Percentiles rank a stretch among this genome's conserved stretches.
phyloP scores from a whole-genome alignment of 2,329 filamentous ascomycete genomes.

The Sclerotinia minor region DNA sequence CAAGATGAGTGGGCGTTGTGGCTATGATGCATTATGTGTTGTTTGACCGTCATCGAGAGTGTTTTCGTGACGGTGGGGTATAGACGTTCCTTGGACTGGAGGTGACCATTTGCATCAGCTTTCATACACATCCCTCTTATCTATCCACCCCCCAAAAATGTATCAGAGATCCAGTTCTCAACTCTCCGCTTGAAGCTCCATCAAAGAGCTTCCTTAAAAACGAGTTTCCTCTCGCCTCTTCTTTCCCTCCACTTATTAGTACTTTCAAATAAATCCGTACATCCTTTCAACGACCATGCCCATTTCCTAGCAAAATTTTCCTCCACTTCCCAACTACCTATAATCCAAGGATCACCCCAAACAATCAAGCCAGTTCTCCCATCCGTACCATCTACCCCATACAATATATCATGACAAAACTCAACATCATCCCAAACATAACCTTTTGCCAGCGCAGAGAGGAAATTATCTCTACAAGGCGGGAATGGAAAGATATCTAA shows the following conservation, averaged over 20 bases:
- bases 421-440: constrained; percentile 42
- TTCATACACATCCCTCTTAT: constrained; percentile 43
- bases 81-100: constrained; percentile 54
- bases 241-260: constrained; percentile 44
- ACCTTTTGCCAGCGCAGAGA: constrained; percentile 41
- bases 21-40: constrained; percentile 42
- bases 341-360: constrained; percentile 51
- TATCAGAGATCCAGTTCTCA: not conserved
- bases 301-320: constrained; percentile 50
- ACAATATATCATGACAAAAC: constrained; percentile 45
- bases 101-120: constrained; percentile 59
- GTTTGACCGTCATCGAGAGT: constrained; percentile 51
- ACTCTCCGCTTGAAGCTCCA: not conserved
- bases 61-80: constrained; percentile 55
- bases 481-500: constrained; percentile 45
- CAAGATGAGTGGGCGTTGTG: constrained; percentile 42
- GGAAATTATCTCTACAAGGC: constrained; percentile 45
- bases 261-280: constrained; percentile 43
- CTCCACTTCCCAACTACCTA: constrained; percentile 50
- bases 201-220: not conserved
- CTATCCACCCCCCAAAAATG: not conserved
- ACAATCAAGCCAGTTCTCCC: constrained; percentile 46
- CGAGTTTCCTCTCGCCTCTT: constrained; percentile 31
- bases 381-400: constrained; percentile 31
- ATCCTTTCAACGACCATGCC: constrained; percentile 45